These are phyloP conservation scores for Phytophthora nicotianae DNA, from an alignment of 352 stramenopile species.

Conservation along the genomic window DNA sequence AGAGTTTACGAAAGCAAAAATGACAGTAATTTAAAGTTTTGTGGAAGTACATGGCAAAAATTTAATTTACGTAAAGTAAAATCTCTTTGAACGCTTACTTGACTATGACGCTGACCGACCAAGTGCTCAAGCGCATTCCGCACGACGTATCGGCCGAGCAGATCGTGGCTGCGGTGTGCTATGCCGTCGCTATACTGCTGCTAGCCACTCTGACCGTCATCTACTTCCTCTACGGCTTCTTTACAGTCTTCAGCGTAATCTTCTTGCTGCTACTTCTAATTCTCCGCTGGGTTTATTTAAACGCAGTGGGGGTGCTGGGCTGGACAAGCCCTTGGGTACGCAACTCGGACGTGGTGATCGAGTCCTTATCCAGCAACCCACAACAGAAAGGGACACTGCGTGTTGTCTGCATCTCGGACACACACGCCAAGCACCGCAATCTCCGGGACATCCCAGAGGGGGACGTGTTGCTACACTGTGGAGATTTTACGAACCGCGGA, in stretches of 20 bases:
- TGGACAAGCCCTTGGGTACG: constrained; percentile 55
- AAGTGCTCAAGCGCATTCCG: constrained; percentile 45
- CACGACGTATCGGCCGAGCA: constrained; percentile 45
- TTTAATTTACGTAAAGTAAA: too few species aligned
- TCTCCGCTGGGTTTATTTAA: constrained; percentile 66
- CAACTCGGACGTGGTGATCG: constrained; percentile 32
- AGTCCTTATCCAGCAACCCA: constrained; percentile 40
- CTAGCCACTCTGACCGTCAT: constrained; percentile 7
- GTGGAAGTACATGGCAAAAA: too few species aligned
- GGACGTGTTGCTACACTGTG: constrained; percentile 90
- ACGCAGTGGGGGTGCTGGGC: constrained; percentile 65
- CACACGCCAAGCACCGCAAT: constrained; percentile 70
- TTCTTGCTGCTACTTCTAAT: constrained; percentile 23
- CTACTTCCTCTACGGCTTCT: constrained; percentile 35
- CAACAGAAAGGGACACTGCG: constrained; percentile 63
- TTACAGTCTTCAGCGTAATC: constrained; percentile 18
- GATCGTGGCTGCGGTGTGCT: constrained; percentile 18
- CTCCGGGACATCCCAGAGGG: constrained; percentile 65
- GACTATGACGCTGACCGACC: constrained; percentile 30
- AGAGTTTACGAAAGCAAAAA: too few species aligned
- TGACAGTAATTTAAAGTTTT: background rate
- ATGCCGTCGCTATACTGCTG: constrained; percentile 21
- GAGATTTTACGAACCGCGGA: constrained; percentile 88
- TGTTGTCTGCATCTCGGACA: constrained; percentile 86
- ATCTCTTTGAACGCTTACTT: too few species aligned